These are phyloP conservation scores for Vaccinium vitisidaea DNA, from an alignment of 148 eudicot genomes.

Conservation along the genomic window DNA sequence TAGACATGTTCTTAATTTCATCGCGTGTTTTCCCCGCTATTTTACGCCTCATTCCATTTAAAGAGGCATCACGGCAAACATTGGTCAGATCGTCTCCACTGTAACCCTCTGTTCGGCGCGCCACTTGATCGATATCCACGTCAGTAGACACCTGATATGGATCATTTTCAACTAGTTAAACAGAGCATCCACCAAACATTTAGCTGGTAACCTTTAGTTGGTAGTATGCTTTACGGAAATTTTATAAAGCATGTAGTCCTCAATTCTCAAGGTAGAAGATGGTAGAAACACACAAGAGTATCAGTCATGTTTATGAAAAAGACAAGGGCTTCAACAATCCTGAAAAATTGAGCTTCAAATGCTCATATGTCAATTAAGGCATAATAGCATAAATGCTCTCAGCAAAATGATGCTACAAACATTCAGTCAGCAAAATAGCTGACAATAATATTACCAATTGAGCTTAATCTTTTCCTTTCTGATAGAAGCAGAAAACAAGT, in stretches of 20 bases:
- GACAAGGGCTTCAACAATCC: background rate
- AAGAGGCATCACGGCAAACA: slow-evolving; percentile 90
- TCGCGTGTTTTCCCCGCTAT: slow-evolving; percentile 96
- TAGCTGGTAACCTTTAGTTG: background rate
- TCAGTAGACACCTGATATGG: slow-evolving; percentile 68
- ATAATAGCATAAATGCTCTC: background rate
- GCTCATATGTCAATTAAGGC: background rate
- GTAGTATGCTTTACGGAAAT: background rate
- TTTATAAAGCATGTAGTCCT: background rate
- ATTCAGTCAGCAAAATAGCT: background rate
- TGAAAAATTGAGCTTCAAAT: background rate
- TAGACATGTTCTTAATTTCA: slow-evolving; percentile 93
- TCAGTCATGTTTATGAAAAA: background rate
- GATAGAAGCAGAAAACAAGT: background rate
- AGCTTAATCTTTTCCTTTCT: background rate
- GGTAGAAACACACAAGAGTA: background rate
- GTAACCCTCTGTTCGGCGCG: slow-evolving; percentile 88
- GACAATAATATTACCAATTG: background rate
- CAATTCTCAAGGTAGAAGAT: background rate
- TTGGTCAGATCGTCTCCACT: slow-evolving; percentile 98
- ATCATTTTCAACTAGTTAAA: background rate
- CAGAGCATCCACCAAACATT: background rate
- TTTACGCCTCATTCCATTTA: slow-evolving; percentile 95
- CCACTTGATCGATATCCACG: slow-evolving; percentile 82
- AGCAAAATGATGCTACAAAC: background rate